Evolutionary conservation across 1,284 basidiomycete species (phyloP), one percentile per base, ranked within the genome.

Genomic region (Earliella scabrosa): DNA sequence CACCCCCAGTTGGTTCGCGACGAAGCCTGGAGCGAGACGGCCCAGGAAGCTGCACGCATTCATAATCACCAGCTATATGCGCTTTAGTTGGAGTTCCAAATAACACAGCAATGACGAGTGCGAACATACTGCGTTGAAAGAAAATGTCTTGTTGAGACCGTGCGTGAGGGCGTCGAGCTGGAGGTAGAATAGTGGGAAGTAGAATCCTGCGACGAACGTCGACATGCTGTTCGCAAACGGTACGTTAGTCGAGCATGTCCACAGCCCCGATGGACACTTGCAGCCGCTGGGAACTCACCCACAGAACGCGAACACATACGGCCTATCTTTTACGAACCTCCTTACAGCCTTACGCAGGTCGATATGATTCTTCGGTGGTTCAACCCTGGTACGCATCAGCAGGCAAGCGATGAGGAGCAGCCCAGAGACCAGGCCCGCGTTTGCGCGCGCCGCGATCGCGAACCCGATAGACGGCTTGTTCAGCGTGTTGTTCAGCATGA

Each of bases 401-500:
- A 32, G 21, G 32, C 59, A 61, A 10, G 59, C 54, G 10, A 64
- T 54, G 39, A 62, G 50, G 7, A 64, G 55, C 32, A 61, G 43
- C 3, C 55, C 63, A 3, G 49, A 14, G 26, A 61, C 47, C 26
- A 59, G 14, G 41, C 56, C 56, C 20, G 56, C 56, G 27, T 54
- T 61, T 11, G 54, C 56, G 4, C 60, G 56, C 20, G 55, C 51
- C 21, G 78, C 76, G 45, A 71, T 73, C 36, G 71, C 75, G 60
- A 82, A 82, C 1, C 78, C 78, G 18, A 63, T 26, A 3, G 73
- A 64, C 6, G 70, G 66, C 47, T 66, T 39, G 59, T 81, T 77
- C 38, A 63, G 58, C 39, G 77, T 72, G 36, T 69, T 65, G 59
- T 82, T 81, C 14, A 83, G 75, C 73, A 82, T 78, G 56, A 83